Evolutionary conservation across 441 rosid species (phyloP), one percentile per base, ranked within the genome.

Genomic region (Gossypium gossypioides): DNA sequence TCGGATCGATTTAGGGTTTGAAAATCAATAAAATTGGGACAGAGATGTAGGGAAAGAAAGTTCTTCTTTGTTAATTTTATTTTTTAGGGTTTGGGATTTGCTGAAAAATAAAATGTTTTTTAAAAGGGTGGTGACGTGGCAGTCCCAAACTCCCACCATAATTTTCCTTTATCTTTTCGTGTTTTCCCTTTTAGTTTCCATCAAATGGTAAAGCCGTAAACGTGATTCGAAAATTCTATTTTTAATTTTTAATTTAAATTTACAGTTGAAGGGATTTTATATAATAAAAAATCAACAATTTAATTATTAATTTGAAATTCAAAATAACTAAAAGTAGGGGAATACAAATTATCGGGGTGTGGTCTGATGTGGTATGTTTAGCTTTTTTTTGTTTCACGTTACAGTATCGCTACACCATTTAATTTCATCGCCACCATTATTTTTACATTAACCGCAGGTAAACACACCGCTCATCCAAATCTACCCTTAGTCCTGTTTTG

Each of bases 81-180:
- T 15, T 67, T 29, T 29, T 68, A 51, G 72, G 72, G 72, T 68
- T 68, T 32, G 61, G 1, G 32, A 68, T 68, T 68, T 52, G 9
- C 46, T 4, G 7, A 27, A n/a, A 29, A 27, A 68, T 27, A 25
- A 24, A 3, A 44, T 5, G 1, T 62, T 18, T 18, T 19, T 8
- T 15, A 3, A 42, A 21, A 4, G 46, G n/a, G 7, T 64, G 6
- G 7, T 13, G 69, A 65, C 37, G 69, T 65, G 69, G 55, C 34
- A 21, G 8, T 15, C 6, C 50, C 50, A 3, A 37, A 37, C 27
- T 54, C 27, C 24, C 24, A 54, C 27, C 59, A 7, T 54, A 7
- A 19, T 18, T 54, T 19, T 54, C 25, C 58, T 54, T 54, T 54
- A 3, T 18, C 19, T 19, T 7, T 54, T 19, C 8, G 6, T 51